Base-by-base conservation (phyloP, 148 eudicot genomes). In the Dysphania ambrosioides region DNA sequence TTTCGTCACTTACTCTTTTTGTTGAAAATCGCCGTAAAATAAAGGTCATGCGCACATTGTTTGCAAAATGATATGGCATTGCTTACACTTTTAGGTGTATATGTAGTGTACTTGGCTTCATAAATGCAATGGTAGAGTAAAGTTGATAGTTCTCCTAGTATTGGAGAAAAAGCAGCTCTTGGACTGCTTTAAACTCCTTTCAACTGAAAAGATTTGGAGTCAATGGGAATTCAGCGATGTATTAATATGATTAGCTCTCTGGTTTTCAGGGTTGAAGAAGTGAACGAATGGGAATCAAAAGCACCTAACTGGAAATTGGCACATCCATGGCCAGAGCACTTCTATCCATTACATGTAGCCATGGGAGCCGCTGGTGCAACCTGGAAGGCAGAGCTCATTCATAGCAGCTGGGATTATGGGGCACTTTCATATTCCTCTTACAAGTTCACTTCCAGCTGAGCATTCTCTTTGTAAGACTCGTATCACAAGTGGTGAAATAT, bases 291-390 rank as follows among this genome's bases (percentile, higher is more conserved):
- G 19, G 75, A 79, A 49, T 80, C 79, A 62, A 93, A 80, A 76
- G 98, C 96, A 36, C 98, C 96, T 11, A 77, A 86, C 72, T 88
- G 91, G 5, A 93, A 84, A 76, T 70, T 62, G 31, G 91, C 98
- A 32, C 96, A 93, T 74, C 98, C 96, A 8, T 34, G 70, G 77
- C 96, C 97, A 0, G 96, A 93, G 9, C 97, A 93, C 75, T 87
- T 90, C 34, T 90, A 90, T 61, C 97, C 97, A 7, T 57, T 93
- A 66, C 97, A 90, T 53, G 93, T 93, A 53, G 97, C 97, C 35
- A 80, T 90, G 79, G 97, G 97, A 8, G 97, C 97, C 23, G 83
- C 91, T 2, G 96, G 92, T 41, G 87, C 76, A 35, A 73, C 82
- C 32, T 66, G 90, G 0, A 90, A 87, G 72, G 93, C 96, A 0